A percentile compares a stretch with the other conserved stretches of the same genome.
Conservation (phyloP, 495 filamentous ascomycete species). For the Immersiella caudata region DNA sequence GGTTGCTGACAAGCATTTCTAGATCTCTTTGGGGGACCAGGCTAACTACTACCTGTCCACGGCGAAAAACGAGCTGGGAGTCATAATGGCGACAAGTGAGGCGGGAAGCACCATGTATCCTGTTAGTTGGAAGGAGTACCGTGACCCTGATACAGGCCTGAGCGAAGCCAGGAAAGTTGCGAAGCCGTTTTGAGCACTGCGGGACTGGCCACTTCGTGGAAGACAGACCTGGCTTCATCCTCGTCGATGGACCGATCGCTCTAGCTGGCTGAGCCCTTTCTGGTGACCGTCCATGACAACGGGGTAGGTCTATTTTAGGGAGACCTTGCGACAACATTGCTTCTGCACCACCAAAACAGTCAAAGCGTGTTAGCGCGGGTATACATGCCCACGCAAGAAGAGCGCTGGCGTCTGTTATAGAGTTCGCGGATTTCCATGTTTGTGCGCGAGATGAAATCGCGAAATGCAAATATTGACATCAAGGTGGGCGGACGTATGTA, state of each 20-base stretch:
- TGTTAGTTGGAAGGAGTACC: conserved; percentile 92
- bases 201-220: background rate
- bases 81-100: conserved; percentile 91
- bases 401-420: background rate
- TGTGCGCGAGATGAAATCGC: background rate
- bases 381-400: too few relatives aligned
- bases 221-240: background rate
- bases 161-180: conserved; percentile 89
- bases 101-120: conserved; percentile 87
- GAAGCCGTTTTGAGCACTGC: conserved; percentile 71
- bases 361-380: background rate
- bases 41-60: conserved; percentile 91
- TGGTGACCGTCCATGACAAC: too few relatives aligned
- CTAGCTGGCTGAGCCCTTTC: too few relatives aligned
- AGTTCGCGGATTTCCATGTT: background rate
- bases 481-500: background rate
- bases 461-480: background rate
- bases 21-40: conserved; percentile 91
- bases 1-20: conserved; percentile 14
- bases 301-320: too few relatives aligned
- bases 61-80: conserved; percentile 85
- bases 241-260: too few relatives aligned
- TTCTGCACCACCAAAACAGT: background rate
- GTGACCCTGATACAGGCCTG: conserved; percentile 75
- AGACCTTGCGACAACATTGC: too few relatives aligned